Conservation (phyloP, 306 rosid species). For the Hylodesmum podocarpum region DNA sequence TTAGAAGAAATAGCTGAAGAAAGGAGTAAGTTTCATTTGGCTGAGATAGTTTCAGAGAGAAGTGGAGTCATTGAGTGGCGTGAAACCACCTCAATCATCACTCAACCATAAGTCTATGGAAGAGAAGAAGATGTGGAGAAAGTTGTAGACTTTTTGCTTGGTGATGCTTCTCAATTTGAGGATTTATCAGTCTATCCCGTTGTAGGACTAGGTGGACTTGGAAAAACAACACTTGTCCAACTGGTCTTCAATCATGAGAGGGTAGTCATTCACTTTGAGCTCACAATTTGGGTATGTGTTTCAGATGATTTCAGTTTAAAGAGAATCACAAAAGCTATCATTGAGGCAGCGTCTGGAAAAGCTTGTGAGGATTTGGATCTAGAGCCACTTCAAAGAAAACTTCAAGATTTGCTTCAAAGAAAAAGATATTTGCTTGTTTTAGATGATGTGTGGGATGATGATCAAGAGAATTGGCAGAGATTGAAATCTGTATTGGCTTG, state of each 20-base stretch:
- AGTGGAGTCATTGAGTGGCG: background rate
- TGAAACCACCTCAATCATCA: constrained; percentile 17
- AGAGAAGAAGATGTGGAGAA: constrained; percentile 14
- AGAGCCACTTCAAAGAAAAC: background rate
- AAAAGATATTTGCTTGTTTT: constrained; percentile 41
- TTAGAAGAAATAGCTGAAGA: constrained; percentile 24
- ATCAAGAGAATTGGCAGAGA: constrained; percentile 34
- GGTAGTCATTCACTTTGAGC: constrained; percentile 20
- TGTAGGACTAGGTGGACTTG: constrained; percentile 33
- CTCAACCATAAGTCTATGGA: constrained; percentile 22
- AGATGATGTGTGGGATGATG: constrained; percentile 52
- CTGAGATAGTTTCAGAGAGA: background rate
- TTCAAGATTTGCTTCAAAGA: background rate
- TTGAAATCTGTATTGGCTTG: constrained; percentile 30
- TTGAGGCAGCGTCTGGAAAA: background rate
- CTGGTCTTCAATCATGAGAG: constrained; percentile 23
- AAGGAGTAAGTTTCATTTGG: constrained; percentile 4
- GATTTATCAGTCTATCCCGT: constrained; percentile 6
- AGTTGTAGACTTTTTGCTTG: constrained; percentile 17
- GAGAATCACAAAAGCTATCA: constrained; percentile 18
- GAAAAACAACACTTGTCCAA: constrained; percentile 40
- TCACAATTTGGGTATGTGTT: constrained; percentile 31
- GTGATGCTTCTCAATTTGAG: background rate
- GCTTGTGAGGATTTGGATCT: background rate
- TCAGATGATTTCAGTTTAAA: constrained; percentile 19